Conservation (phyloP, 805 yeast genomes). For the Yarrowia sp. region DNA sequence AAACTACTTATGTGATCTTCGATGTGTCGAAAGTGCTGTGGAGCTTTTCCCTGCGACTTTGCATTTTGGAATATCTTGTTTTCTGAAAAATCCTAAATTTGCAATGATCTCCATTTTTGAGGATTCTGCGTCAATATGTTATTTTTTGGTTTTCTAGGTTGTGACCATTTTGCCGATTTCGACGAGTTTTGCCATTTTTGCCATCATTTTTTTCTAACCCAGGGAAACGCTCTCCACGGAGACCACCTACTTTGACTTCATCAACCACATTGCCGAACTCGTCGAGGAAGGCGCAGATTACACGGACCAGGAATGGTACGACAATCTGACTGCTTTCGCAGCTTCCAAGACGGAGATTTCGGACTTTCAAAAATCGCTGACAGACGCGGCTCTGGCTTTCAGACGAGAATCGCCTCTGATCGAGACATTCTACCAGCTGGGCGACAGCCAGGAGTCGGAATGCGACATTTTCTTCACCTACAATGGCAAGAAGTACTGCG, state of each 20-base stretch:
- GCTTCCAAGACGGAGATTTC: conserved; percentile 40
- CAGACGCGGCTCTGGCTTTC: conserved; percentile 57
- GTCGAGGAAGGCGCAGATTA: conserved; percentile 39
- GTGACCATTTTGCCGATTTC: too few species aligned
- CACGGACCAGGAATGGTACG: conserved; percentile 41
- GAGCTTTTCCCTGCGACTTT: too few species aligned
- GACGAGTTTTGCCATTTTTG: too few species aligned
- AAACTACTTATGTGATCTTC: too few species aligned
- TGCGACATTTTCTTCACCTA: conserved; percentile 59
- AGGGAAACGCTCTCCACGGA: conserved; percentile 13
- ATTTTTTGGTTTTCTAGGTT: too few species aligned
- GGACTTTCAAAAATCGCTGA: conserved; percentile 42
- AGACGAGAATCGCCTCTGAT: conserved; percentile 66
- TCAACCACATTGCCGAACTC: conserved; percentile 20
- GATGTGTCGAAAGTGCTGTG: too few species aligned
- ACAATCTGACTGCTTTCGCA: conserved; percentile 43
- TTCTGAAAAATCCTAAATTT: too few species aligned
- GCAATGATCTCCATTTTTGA: too few species aligned
- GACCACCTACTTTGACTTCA: conserved; percentile 11
- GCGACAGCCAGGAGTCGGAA: conserved; percentile 53
- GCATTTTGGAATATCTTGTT: too few species aligned
- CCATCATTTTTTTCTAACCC: neutral
- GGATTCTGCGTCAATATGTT: too few species aligned
- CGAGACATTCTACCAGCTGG: conserved; percentile 62
- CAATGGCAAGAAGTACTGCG: conserved; percentile 65